phyloP scores from a whole-genome alignment of 257 asterid species.

The Capsicum baccatum region DNA sequence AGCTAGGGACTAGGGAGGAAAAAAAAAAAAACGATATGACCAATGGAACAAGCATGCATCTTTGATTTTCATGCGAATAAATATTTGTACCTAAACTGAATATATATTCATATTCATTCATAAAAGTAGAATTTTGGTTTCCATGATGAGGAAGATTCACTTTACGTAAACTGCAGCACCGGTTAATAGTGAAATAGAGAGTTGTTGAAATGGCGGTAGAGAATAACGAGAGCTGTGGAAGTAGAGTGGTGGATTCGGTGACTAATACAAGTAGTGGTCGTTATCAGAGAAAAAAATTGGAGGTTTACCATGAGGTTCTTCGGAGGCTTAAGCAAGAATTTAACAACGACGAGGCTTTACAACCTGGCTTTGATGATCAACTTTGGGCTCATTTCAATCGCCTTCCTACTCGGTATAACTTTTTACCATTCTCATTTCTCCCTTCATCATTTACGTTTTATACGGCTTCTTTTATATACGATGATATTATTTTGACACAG shows the following conservation, averaged over 20 bases:
- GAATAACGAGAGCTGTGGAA: constrained; percentile 81
- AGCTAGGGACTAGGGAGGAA: no score
- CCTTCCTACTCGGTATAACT: constrained; percentile 73
- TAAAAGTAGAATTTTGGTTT: background rate
- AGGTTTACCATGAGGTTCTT: constrained; percentile 91
- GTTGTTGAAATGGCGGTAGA: constrained; percentile 69
- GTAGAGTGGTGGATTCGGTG: constrained; percentile 71
- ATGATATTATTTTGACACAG: background rate
- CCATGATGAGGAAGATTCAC: constrained; percentile 19
- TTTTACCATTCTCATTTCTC: background rate
- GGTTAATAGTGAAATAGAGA: background rate
- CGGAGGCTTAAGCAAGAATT: constrained; percentile 83
- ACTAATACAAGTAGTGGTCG: constrained; percentile 42
- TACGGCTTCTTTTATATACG: background rate
- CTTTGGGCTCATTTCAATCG: constrained; percentile 97
- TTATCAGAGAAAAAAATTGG: constrained; percentile 63
- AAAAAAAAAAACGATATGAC: background rate
- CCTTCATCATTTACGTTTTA: background rate
- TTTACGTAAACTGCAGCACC: constrained; percentile 25
- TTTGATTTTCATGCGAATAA: background rate
- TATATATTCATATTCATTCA: no score
- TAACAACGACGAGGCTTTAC: constrained; percentile 63
- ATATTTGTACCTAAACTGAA: no score
- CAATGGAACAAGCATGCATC: constrained; percentile 14
- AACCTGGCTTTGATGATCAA: constrained; percentile 74